These are phyloP conservation scores for Withania somnifera DNA, from an alignment of 305 asterid species.

Conservation along the genomic window DNA sequence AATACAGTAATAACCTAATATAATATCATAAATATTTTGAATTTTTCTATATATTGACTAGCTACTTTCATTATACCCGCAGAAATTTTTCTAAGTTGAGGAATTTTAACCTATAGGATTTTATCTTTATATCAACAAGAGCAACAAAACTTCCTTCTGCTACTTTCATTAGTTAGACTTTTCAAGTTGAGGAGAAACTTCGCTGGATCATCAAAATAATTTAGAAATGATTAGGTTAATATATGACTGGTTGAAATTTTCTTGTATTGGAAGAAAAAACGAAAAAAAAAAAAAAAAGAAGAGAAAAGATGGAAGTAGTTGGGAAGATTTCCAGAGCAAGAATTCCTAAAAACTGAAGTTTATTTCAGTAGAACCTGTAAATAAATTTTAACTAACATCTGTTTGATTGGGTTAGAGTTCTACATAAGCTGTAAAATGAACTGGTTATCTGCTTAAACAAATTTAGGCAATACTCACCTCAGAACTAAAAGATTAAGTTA, in stretches of 20 bases:
- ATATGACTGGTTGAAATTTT: neutral
- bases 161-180: neutral
- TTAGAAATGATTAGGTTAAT: neutral
- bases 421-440: no score
- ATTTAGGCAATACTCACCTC: no score
- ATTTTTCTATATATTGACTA: neutral
- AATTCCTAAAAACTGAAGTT: neutral
- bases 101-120: no score
- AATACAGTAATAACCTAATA: no score
- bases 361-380: neutral
- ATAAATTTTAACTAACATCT: neutral
- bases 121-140: no score
- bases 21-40: neutral
- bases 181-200: neutral
- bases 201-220: neutral
- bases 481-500: no score
- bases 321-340: neutral
- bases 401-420: no score
- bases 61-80: no score
- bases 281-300: neutral
- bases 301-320: neutral
- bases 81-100: no score
- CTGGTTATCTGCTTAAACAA: no score
- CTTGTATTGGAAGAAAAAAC: neutral
- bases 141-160: neutral